phyloP scores from a whole-genome alignment of 495 filamentous ascomycete genomes.

The Penicillium egyptiacum region DNA sequence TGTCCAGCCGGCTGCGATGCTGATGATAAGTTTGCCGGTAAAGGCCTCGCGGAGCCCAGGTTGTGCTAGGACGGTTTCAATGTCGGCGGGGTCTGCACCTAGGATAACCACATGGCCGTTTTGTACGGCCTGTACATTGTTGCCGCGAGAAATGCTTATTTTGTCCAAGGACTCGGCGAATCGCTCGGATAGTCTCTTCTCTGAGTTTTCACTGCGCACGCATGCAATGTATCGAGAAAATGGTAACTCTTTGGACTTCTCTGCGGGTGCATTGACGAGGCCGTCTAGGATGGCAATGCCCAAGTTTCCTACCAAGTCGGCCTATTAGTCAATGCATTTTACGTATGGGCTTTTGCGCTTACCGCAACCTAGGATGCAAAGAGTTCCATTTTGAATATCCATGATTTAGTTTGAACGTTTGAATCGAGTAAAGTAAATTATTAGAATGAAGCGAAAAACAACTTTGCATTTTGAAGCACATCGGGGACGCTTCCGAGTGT shows the following conservation, averaged over 20 bases:
- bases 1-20: slow-evolving; percentile 46
- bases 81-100: slow-evolving; percentile 34
- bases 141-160: slow-evolving; percentile 18
- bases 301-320: slow-evolving; percentile 33
- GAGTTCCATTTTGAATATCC: slow-evolving; percentile 24
- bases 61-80: slow-evolving; percentile 28
- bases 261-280: slow-evolving; percentile 20
- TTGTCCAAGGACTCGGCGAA: slow-evolving; percentile 21
- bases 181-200: slow-evolving; percentile 13
- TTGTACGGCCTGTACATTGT: slow-evolving; percentile 25
- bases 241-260: slow-evolving; percentile 13
- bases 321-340: neutral
- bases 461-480: neutral
- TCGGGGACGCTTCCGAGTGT: slow-evolving; percentile 21
- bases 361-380: slow-evolving; percentile 44
- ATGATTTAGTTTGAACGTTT: slow-evolving; percentile 2
- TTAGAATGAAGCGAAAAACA: neutral
- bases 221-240: slow-evolving; percentile 36
- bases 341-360: slow-evolving; percentile 3
- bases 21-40: slow-evolving; percentile 37
- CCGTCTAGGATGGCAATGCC: slow-evolving; percentile 39
- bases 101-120: slow-evolving; percentile 33
- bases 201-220: slow-evolving; percentile 31
- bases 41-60: slow-evolving; percentile 28
- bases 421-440: neutral